Base-by-base conservation (phyloP, 2,329 filamentous ascomycete species). In the Didymella segeticola region DNA sequence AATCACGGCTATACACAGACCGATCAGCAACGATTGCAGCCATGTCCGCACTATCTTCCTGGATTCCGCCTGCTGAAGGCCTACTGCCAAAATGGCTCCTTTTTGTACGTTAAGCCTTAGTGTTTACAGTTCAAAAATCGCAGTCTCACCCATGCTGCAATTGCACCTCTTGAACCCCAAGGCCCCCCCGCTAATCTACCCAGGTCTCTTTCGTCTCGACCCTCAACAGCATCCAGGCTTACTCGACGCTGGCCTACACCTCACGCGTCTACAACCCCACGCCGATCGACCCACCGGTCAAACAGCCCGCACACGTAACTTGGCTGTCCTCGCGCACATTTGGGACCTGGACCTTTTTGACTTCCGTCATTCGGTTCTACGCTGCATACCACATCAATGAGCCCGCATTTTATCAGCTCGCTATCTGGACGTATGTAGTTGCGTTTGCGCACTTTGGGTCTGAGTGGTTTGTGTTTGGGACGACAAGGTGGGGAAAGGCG, bases 341-440 rank as follows among this genome's bases (percentile, higher is more conserved):
- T 73, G 92, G 89, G 47, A 95, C 90, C 25, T 97, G 92, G 88
- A 96, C 93, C 0, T 82, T 93, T 53, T 80, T 96, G 53, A 88
- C 89, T 5, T 84, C 86, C 53, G 79, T 96, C 43, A 83, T 96
- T 37, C 86, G 93, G 46, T 78, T 92, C 62, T 96, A 96, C 70
- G 90, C 91, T 4, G 90, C 90, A 27, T 96, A 96, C 78, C 82
- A 96, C 74, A 85, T 96, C 59, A 80, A 86, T 61, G 82, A 91
- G 56, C 83, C 84, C 1, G 82, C 84, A 37, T 80, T 93, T 48
- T 97, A 96, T 75, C 84, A 95, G 72, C 80, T 97, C 53, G 89
- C 89, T 14, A 78, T 95, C 62, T 90, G 88, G 83, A 95, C 90
- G 7, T 96, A 93, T 73, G 82, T 86, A 1, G 82, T 96, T 49